These are phyloP conservation scores for Scleromitrula shiraiana DNA, from an alignment of 2,329 filamentous ascomycete species.

Conservation along the genomic window DNA sequence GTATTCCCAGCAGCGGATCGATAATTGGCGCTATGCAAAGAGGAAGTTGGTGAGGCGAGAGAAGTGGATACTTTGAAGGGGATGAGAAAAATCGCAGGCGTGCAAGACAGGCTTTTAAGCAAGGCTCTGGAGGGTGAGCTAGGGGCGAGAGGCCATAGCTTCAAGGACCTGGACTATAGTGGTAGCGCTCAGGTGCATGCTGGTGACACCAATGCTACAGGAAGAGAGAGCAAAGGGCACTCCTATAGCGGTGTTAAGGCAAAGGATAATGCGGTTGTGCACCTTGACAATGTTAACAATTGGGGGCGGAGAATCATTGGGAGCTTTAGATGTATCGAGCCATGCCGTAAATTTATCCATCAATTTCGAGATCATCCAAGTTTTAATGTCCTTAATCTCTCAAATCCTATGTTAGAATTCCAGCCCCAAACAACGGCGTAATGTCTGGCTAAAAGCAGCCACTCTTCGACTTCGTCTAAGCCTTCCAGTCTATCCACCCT, in stretches of 20 bases:
- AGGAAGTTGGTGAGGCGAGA: neutral
- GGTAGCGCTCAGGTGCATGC: neutral
- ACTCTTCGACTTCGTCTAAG: constrained; percentile 92
- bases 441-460: constrained; percentile 77
- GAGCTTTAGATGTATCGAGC: neutral
- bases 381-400: neutral
- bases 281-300: neutral
- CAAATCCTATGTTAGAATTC: constrained; percentile 30
- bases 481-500: constrained; percentile 75
- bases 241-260: neutral
- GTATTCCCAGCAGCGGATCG: neutral
- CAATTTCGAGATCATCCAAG: neutral
- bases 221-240: neutral
- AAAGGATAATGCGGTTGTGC: neutral
- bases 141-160: neutral
- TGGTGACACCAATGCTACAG: neutral
- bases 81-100: neutral
- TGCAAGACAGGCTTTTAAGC: neutral
- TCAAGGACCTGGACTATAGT: neutral
- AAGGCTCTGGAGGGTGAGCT: neutral
- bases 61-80: neutral
- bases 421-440: constrained; percentile 90
- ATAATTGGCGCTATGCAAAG: neutral
- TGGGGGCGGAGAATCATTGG: neutral
- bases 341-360: neutral